These are phyloP conservation scores for Cyberlindnera petersonii DNA, from an alignment of 805 yeast species.

Conservation along the genomic window DNA sequence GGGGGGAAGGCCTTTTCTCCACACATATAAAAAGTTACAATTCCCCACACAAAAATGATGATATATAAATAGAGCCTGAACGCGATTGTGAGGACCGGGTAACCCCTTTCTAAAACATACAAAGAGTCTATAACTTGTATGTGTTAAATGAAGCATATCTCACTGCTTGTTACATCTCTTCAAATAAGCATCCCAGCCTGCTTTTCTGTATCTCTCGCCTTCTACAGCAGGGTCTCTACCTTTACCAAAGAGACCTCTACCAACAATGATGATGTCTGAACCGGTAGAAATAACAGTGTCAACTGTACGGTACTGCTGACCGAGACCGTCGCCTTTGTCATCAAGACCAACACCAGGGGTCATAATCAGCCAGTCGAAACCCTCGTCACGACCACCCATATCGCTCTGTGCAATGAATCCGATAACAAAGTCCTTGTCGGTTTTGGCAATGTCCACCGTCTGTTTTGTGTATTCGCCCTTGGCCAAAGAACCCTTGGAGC, in stretches of 20 bases:
- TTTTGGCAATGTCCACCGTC: conserved; percentile 86
- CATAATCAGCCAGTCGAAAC: conserved; percentile 93
- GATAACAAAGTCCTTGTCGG: conserved; percentile 84
- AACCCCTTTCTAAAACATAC: too few species aligned
- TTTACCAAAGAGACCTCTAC: conserved; percentile 92
- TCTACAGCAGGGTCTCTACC: conserved; percentile 89
- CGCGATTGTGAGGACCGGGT: too few species aligned
- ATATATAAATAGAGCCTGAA: too few species aligned
- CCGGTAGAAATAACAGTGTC: conserved; percentile 79
- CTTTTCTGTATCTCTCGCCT: conserved; percentile 82
- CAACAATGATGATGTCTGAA: conserved; percentile 96
- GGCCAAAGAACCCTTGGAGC: conserved; percentile 92
- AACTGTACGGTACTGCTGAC: conserved; percentile 95
- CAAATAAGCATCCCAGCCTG: conserved; percentile 92
- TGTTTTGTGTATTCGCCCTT: conserved; percentile 83
- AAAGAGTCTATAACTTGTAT: too few species aligned
- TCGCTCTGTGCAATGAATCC: conserved; percentile 94
- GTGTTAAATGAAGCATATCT: too few species aligned
- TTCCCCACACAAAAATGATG: too few species aligned
- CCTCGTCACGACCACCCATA: conserved; percentile 79
- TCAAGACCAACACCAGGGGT: conserved; percentile 99
- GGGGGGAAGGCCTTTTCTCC: neutral
- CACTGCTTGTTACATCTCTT: conserved; percentile 29
- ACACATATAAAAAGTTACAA: neutral
- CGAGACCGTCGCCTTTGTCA: conserved; percentile 92